Base-by-base conservation (phyloP, 768 basidiomycete genomes). In the Gyrodon lividus region DNA sequence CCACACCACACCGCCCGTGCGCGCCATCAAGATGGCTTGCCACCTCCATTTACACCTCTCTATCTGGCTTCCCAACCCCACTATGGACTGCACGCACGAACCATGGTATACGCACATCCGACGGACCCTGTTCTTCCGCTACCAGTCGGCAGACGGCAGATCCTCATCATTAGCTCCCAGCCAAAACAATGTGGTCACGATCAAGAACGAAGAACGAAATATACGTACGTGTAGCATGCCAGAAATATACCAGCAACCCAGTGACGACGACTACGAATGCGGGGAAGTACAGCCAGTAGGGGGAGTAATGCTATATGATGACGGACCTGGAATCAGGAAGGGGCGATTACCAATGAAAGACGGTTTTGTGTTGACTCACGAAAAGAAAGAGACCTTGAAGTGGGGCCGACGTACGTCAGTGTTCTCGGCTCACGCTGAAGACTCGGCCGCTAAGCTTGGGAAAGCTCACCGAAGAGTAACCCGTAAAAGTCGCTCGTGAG, bases 221-320 rank as follows among this genome's bases (percentile, higher is more conserved):
- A 41, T 7, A 74, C 87, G 52, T 72, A 88, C 87, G 87, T 40
- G 82, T 82, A 7, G 84, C 78, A 62, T 76, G 71, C 86, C 88
- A 92, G 72, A 90, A 90, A 70, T 92, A 92, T 24, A 82, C 79
- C 59, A 92, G 72, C 3, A 92, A 76, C 4, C 89, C 88, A 28
- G 70, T 47, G 41, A 90, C 70, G 54, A 89, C 80, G 28, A 89
- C 73, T 0, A 70, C 79, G 61, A 84, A 92, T 0, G 88, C 78
- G 55, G 83, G 69, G 68, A 92, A 92, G 76, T 92, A 90, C 12
- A 90, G 76, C 87, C 87, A 91, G 73, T 80, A 90, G n/a, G 88
- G 88, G 43, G 67, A 63, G 71, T 85, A 89, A 56, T 88, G 84
- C 87, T 89, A 52, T 22, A 38, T 20, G 16, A 7, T 7, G 4